A percentile compares a stretch with the other conserved stretches of the same genome.
phyloP scores from a whole-genome alignment of 108 stramenopile species.

The Cyclotella atomus region DNA sequence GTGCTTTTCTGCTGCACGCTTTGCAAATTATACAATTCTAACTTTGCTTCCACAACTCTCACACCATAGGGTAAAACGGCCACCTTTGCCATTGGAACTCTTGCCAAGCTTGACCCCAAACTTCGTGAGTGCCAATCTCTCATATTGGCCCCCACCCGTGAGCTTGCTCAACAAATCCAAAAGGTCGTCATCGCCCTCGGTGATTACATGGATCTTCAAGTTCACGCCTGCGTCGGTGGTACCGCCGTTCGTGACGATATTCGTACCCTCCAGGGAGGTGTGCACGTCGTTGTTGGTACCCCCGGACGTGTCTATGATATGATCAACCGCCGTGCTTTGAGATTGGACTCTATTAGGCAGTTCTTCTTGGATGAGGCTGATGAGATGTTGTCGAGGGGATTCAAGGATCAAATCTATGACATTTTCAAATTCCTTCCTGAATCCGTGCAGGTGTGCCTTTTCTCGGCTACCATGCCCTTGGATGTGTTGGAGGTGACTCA shows the following conservation, averaged over 20 bases:
- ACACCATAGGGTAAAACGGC: slow-evolving; percentile 99
- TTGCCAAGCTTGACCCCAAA: slow-evolving; percentile 93
- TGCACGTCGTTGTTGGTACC: slow-evolving; percentile 99
- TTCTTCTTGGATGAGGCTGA: slow-evolving; percentile 99
- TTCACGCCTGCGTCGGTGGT: slow-evolving; percentile 99
- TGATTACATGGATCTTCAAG: slow-evolving; percentile 98
- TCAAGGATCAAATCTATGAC: slow-evolving; percentile 99
- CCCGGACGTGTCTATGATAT: slow-evolving; percentile 99
- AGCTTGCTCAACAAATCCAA: slow-evolving; percentile 99
- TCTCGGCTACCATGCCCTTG: slow-evolving; percentile 99
- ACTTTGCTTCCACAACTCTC: slow-evolving; percentile 1
- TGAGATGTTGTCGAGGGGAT: slow-evolving; percentile 99
- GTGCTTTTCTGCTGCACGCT: too few species aligned
- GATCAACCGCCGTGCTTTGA: slow-evolving; percentile 98
- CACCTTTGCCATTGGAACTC: slow-evolving; percentile 97
- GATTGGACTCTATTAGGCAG: slow-evolving; percentile 90
- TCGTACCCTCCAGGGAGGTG: slow-evolving; percentile 96
- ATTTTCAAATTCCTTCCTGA: slow-evolving; percentile 99
- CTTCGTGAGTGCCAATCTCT: slow-evolving; percentile 96
- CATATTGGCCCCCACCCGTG: slow-evolving; percentile 98
- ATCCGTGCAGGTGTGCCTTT: slow-evolving; percentile 97
- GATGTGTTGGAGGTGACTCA: slow-evolving; percentile 99
- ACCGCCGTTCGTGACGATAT: slow-evolving; percentile 99
- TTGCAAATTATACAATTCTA: not conserved
- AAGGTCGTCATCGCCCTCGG: slow-evolving; percentile 99